phyloP scores from a whole-genome alignment of 139 green algal genomes.

The Dunaliella primolecta region DNA sequence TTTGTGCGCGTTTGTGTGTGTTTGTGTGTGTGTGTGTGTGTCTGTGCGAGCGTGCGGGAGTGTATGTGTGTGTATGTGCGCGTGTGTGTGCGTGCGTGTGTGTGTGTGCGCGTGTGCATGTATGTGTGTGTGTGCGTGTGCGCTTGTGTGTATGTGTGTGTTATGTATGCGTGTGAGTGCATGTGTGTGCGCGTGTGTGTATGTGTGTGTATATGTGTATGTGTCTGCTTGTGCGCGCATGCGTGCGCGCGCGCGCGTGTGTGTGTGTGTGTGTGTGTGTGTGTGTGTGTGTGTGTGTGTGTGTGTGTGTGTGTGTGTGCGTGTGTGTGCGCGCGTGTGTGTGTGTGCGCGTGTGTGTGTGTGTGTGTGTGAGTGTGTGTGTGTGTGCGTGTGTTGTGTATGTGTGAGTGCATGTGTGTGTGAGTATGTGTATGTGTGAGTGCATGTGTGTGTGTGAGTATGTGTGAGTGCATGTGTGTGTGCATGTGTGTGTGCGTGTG shows the following conservation, averaged over 20 bases:
- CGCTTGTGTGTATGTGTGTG: too few relatives aligned
- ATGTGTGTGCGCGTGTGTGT: neutral
- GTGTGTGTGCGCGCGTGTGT: too few relatives aligned
- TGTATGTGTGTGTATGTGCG: neutral
- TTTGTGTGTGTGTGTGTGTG: too few relatives aligned
- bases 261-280: neutral
- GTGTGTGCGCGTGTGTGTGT: neutral
- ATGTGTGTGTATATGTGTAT: neutral
- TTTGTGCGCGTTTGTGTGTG: too few relatives aligned
- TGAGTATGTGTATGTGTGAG: too few relatives aligned
- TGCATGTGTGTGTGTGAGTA: too few relatives aligned
- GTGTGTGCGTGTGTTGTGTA: neutral
- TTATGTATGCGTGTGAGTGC: neutral
- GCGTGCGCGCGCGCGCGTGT: neutral
- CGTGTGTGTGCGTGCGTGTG: neutral
- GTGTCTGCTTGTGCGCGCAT: neutral
- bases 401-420: too few relatives aligned
- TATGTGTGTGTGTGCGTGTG: neutral
- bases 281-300: neutral
- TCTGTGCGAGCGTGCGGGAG: neutral
- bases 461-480: too few relatives aligned
- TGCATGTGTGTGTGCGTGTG: too few relatives aligned
- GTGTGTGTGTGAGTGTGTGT: neutral
- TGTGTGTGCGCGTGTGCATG: neutral
- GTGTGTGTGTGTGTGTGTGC: too few relatives aligned